Evolutionary conservation across 2,329 filamentous ascomycete species (phyloP).

Genomic region (Pyricularia grisea): DNA sequence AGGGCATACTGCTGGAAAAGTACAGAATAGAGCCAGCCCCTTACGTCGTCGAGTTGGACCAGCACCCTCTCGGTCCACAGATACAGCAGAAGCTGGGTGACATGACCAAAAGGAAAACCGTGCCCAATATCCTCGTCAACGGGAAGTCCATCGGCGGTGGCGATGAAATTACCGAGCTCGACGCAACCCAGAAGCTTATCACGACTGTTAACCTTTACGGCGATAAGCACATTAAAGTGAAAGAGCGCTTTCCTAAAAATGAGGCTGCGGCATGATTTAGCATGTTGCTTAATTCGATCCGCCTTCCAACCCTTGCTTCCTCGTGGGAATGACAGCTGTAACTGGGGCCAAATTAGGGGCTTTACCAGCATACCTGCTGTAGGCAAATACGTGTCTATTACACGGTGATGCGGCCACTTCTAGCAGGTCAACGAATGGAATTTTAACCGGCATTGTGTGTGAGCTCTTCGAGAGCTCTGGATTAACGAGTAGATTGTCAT

Average conservation of each 20-base stretch:
- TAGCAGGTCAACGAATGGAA: background rate
- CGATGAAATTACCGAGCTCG: conserved; percentile 71
- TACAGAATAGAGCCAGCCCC: conserved; percentile 78
- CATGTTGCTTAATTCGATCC: background rate
- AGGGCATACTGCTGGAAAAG: conserved; percentile 71
- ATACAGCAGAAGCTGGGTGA: conserved; percentile 64
- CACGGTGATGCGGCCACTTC: background rate
- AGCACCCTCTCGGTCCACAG: conserved; percentile 61
- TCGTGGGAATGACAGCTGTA: background rate
- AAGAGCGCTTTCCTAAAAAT: conserved; percentile 30
- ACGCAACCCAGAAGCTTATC: conserved; percentile 55
- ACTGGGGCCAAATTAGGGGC: background rate
- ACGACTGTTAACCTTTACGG: conserved; percentile 66
- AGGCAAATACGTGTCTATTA: background rate
- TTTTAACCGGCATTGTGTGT: background rate
- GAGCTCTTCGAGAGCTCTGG: background rate
- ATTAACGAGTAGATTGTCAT: background rate
- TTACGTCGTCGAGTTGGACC: conserved; percentile 83
- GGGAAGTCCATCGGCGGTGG: conserved; percentile 84
- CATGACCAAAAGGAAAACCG: conserved; percentile 73
- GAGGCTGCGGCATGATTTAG: background rate
- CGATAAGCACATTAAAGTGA: conserved; percentile 50
- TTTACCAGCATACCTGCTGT: background rate
- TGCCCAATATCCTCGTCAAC: conserved; percentile 86
- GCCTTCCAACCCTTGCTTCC: background rate